phyloP scores from a whole-genome alignment of 805 yeast genomes.

The Starmerella tilneyi region DNA sequence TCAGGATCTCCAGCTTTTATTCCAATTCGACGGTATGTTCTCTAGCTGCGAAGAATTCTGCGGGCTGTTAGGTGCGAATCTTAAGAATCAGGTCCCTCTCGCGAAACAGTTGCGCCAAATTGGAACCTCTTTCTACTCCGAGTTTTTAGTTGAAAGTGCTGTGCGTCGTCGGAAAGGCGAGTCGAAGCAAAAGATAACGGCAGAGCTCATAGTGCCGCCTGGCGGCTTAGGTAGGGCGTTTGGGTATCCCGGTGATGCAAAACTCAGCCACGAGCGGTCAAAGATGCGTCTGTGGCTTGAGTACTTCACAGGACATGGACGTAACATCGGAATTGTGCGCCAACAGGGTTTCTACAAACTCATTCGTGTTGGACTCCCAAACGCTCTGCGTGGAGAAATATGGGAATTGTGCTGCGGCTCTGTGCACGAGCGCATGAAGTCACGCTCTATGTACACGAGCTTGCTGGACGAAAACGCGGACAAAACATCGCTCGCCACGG shows the following conservation, averaged over 20 bases:
- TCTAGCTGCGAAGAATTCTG: slow-evolving; percentile 76
- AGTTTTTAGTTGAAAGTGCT: slow-evolving; percentile 48
- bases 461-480: slow-evolving; percentile 53
- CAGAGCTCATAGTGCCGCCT: slow-evolving; percentile 38
- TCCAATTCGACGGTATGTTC: slow-evolving; percentile 70
- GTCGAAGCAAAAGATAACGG: slow-evolving; percentile 21
- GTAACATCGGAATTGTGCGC: slow-evolving; percentile 64
- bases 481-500: slow-evolving; percentile 70
- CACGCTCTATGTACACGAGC: slow-evolving; percentile 48
- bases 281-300: slow-evolving; percentile 93
- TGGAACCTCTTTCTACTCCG: slow-evolving; percentile 69
- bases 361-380: slow-evolving; percentile 88
- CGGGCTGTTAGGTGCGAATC: slow-evolving; percentile 47
- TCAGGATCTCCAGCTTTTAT: slow-evolving; percentile 49
- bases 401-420: slow-evolving; percentile 94
- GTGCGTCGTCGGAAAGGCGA: slow-evolving; percentile 36
- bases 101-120: slow-evolving; percentile 50
- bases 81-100: slow-evolving; percentile 53
- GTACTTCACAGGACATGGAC: slow-evolving; percentile 70
- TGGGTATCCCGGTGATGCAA: slow-evolving; percentile 84
- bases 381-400: slow-evolving; percentile 83
- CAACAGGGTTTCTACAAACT: slow-evolving; percentile 72
- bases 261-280: slow-evolving; percentile 63
- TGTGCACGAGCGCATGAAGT: slow-evolving; percentile 56
- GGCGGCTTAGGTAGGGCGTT: slow-evolving; percentile 82